Evolutionary conservation across 768 basidiomycete species (phyloP).

Genomic region (Mycena leptocephala): DNA sequence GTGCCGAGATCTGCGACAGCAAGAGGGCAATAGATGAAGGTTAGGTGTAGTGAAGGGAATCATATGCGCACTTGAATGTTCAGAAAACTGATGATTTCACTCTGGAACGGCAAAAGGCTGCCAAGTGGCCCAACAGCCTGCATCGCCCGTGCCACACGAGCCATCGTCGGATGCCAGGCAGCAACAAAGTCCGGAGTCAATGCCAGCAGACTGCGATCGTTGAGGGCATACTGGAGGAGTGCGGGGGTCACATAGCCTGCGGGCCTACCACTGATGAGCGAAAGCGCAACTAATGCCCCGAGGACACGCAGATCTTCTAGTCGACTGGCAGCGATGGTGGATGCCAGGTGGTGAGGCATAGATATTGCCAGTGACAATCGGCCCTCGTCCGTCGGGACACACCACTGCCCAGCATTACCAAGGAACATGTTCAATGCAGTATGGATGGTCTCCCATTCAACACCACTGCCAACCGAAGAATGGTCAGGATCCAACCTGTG

Average conservation of each 20-base stretch:
- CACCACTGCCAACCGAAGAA: neutral
- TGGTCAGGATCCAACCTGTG: neutral
- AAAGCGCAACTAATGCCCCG: neutral
- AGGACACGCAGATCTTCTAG: neutral
- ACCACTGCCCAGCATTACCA: neutral
- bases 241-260: neutral
- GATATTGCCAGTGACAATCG: slow-evolving; percentile 1
- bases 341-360: neutral
- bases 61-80: neutral
- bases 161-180: neutral
- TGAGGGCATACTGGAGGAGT: neutral
- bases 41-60: neutral
- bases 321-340: neutral
- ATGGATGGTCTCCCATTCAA: neutral
- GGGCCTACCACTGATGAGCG: neutral
- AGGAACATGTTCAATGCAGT: neutral
- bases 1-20: neutral
- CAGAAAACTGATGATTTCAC: neutral
- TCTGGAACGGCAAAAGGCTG: neutral
- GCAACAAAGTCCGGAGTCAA: neutral
- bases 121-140: neutral
- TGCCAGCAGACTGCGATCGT: neutral
- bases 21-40: neutral
- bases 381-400: neutral
- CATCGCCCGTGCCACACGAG: neutral